Conservation (phyloP, 257 asterid genomes). For the Nicotiana paniculata region DNA sequence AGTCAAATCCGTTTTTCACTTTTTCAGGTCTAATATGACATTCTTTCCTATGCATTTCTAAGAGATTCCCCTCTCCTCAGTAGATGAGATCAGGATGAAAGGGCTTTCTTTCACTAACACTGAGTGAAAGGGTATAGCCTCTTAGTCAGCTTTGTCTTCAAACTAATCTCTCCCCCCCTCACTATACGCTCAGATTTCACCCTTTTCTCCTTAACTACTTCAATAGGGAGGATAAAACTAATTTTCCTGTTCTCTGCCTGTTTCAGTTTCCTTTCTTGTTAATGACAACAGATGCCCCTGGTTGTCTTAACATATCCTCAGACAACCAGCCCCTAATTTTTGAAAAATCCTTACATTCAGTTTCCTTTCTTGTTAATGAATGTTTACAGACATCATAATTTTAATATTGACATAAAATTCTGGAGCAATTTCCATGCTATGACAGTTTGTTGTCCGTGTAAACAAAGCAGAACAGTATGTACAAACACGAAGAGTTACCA, state of each 20-base stretch:
- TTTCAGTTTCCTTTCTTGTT: not conserved
- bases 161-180: not conserved
- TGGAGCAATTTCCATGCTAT: not conserved
- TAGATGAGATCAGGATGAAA: not conserved
- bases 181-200: not conserved
- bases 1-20: not conserved
- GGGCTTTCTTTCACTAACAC: not conserved
- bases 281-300: not conserved
- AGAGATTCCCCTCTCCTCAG: not conserved
- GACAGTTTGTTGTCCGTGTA: not conserved
- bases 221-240: not conserved
- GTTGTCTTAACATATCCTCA: not conserved
- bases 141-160: not conserved
- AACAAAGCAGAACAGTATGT: not conserved
- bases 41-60: not conserved
- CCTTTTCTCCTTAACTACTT: not conserved
- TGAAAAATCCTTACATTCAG: not conserved
- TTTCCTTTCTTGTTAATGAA: not conserved
- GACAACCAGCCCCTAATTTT: not conserved
- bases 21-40: not conserved
- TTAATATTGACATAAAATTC: not conserved
- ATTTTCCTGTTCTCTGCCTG: not conserved
- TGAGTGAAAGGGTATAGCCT: not conserved
- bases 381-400: not conserved
- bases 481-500: not conserved